phyloP scores from a whole-genome alignment of 768 basidiomycete genomes.

The Mycena chlorophos region DNA sequence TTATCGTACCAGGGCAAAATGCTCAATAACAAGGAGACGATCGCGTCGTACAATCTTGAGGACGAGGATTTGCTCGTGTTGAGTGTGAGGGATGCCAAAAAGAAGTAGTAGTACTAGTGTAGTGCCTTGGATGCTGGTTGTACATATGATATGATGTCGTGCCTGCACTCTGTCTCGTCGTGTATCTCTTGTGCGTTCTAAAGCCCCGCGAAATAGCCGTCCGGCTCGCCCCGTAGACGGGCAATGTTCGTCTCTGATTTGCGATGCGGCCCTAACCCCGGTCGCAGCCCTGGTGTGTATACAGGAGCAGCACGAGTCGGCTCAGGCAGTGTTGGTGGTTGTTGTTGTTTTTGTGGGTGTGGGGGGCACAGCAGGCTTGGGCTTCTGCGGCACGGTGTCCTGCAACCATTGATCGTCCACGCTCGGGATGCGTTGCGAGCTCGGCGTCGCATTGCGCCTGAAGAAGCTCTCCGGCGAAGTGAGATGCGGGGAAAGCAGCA shows the following conservation, averaged over 20 bases:
- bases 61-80: constrained; percentile 85
- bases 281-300: constrained; percentile 8
- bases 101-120: constrained; percentile 50
- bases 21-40: constrained; percentile 81
- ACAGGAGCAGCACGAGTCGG: not conserved
- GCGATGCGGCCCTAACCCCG: not conserved
- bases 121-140: not conserved
- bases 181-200: constrained; percentile 1
- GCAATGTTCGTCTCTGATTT: constrained; percentile 8
- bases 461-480: constrained; percentile 52
- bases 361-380: constrained; percentile 11
- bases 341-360: constrained; percentile 7
- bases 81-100: constrained; percentile 74
- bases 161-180: too few relatives aligned
- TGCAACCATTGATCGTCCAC: constrained; percentile 63
- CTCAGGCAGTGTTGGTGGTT: not conserved
- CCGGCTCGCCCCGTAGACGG: constrained; percentile 1
- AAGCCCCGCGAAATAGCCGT: constrained; percentile 14
- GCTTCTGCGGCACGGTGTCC: constrained; percentile 55
- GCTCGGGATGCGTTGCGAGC: constrained; percentile 43
- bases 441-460: constrained; percentile 35
- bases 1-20: constrained; percentile 81
- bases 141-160: too few relatives aligned
- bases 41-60: constrained; percentile 87
- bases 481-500: constrained; percentile 56